Conservation (phyloP, 2,329 filamentous ascomycete genomes). For the Venturia oleaginea region DNA sequence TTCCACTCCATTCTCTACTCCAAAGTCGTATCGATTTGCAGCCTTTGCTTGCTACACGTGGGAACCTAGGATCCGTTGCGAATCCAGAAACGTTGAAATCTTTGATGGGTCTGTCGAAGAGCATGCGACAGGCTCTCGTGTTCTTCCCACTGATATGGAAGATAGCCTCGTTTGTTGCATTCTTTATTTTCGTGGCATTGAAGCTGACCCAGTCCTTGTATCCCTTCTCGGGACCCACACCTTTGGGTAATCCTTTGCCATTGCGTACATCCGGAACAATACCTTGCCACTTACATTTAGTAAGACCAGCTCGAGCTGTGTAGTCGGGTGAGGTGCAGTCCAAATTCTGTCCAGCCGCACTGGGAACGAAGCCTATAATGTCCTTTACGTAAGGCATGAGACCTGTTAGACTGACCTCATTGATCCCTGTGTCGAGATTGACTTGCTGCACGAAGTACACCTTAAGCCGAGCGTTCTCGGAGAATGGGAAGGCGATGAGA, state of each 20-base stretch:
- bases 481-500: slow-evolving; percentile 81
- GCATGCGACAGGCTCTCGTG: slow-evolving; percentile 68
- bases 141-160: slow-evolving; percentile 63
- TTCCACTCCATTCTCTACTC: slow-evolving; percentile 64
- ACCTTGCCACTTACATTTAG: slow-evolving; percentile 63
- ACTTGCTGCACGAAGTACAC: slow-evolving; percentile 77
- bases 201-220: slow-evolving; percentile 57
- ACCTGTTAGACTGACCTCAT: slow-evolving; percentile 60
- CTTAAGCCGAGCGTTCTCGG: slow-evolving; percentile 68
- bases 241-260: slow-evolving; percentile 17
- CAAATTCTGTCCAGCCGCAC: slow-evolving; percentile 50
- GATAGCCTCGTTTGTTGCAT: slow-evolving; percentile 44
- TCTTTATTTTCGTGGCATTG: slow-evolving; percentile 43
- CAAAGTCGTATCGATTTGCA: slow-evolving; percentile 66
- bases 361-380: slow-evolving; percentile 62
- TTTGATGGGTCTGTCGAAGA: slow-evolving; percentile 59
- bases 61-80: slow-evolving; percentile 55
- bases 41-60: slow-evolving; percentile 52
- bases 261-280: slow-evolving; percentile 55
- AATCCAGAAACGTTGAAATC: slow-evolving; percentile 56
- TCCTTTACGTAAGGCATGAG: slow-evolving; percentile 56
- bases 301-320: slow-evolving; percentile 42
- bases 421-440: slow-evolving; percentile 61
- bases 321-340: slow-evolving; percentile 31
- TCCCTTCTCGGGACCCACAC: slow-evolving; percentile 26